phyloP scores from a whole-genome alignment of 805 yeast species.

The Blastobotrys mokoenaii region DNA sequence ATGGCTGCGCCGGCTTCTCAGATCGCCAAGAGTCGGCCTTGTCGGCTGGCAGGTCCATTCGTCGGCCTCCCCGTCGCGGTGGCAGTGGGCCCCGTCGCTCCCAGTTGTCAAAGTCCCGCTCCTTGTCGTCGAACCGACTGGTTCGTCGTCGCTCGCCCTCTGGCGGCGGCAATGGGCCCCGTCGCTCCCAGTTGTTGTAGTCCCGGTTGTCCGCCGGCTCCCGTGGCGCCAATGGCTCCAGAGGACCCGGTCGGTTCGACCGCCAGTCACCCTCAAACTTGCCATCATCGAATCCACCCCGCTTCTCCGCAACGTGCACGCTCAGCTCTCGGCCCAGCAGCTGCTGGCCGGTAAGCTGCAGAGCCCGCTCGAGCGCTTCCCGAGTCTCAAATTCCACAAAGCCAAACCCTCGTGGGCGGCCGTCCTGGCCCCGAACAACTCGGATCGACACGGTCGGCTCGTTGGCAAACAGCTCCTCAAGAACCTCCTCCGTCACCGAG shows the following conservation, averaged over 20 bases:
- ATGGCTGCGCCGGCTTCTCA: conserved; percentile 16
- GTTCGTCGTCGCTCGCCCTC: conserved; percentile 25
- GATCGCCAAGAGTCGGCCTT: conserved; percentile 27
- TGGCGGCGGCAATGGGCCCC: conserved; percentile 42
- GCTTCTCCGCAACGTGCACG: conserved; percentile 65
- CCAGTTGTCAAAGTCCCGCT: conserved; percentile 40
- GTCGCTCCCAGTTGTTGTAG: conserved; percentile 28
- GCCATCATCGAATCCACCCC: conserved; percentile 32
- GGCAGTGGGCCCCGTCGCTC: conserved; percentile 26
- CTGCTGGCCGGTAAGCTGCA: conserved; percentile 62
- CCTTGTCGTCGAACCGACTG: conserved; percentile 26
- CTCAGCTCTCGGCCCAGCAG: conserved; percentile 64
- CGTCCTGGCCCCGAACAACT: conserved; percentile 62
- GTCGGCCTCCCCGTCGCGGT: conserved; percentile 35
- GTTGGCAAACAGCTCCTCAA: conserved; percentile 26
- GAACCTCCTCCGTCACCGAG: conserved; percentile 59
- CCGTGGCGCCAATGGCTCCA: conserved; percentile 27
- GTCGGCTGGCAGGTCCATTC: conserved; percentile 13
- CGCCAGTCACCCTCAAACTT: conserved; percentile 33
- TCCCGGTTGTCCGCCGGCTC: conserved; percentile 23
- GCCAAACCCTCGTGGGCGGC: conserved; percentile 78
- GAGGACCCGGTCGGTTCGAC: conserved; percentile 14
- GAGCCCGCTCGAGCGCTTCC: conserved; percentile 68
- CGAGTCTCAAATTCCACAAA: conserved; percentile 80
- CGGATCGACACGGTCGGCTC: conserved; percentile 47